Conservation (phyloP, 257 asterid species). For the Lycium barbarum region DNA sequence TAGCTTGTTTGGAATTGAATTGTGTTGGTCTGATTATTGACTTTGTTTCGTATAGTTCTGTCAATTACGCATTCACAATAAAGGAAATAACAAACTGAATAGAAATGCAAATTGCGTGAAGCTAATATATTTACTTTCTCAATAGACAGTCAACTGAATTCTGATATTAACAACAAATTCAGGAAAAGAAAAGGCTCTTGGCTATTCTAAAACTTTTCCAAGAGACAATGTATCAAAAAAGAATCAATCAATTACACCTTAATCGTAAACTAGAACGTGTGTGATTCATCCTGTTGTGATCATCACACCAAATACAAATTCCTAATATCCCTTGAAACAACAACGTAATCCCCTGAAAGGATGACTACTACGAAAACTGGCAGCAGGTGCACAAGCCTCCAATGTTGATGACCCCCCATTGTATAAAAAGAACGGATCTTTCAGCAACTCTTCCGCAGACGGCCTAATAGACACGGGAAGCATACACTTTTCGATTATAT, state of each 20-base stretch:
- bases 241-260: neutral
- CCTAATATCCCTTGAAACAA: neutral
- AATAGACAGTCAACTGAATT: neutral
- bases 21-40: too few relatives aligned
- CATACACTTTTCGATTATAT: neutral
- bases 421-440: constrained; percentile 5
- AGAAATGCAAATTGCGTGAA: too few relatives aligned
- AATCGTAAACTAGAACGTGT: neutral
- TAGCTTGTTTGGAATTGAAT: too few relatives aligned
- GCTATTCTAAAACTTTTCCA: neutral
- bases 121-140: neutral
- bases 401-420: neutral
- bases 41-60: too few relatives aligned
- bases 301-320: neutral
- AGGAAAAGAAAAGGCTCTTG: neutral
- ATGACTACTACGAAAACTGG: neutral
- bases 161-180: neutral
- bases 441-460: neutral
- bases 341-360: neutral
- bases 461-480: neutral
- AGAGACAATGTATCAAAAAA: neutral
- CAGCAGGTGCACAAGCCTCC: neutral
- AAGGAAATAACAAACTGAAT: neutral
- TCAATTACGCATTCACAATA: neutral
- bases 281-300: neutral